phyloP scores from a whole-genome alignment of 2,329 filamentous ascomycete species.

The Basipetospora sp. region DNA sequence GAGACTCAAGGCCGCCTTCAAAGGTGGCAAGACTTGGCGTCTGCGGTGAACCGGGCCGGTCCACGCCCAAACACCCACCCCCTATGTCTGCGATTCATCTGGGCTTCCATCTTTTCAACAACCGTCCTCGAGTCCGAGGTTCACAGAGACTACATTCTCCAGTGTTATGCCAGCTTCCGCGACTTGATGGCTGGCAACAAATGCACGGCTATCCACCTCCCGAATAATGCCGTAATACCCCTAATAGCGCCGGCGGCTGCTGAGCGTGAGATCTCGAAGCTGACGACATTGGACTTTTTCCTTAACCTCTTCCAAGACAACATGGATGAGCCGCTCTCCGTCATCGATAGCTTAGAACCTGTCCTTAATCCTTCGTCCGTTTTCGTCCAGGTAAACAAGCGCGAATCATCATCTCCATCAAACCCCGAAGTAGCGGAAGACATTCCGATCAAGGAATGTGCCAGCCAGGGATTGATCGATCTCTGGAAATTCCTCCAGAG shows the following conservation, averaged over 20 bases:
- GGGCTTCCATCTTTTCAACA: constrained; percentile 40
- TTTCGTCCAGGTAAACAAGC: constrained; percentile 13
- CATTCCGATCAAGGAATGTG: constrained; percentile 34
- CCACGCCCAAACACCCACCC: constrained; percentile 20
- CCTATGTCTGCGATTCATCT: constrained; percentile 38
- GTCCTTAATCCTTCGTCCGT: constrained; percentile 63
- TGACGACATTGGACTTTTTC: constrained; percentile 96
- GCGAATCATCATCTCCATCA: background rate
- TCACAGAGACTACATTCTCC: constrained; percentile 39
- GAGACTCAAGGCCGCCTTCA: constrained; percentile 35
- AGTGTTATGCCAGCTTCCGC: constrained; percentile 43
- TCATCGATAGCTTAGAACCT: constrained; percentile 86
- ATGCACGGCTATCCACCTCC: constrained; percentile 40
- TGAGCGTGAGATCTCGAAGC: constrained; percentile 77
- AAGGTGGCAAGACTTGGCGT: constrained; percentile 37
- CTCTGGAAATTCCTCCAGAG: constrained; percentile 73
- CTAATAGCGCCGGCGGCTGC: constrained; percentile 71
- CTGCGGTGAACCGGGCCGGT: constrained; percentile 26
- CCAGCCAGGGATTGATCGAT: constrained; percentile 49
- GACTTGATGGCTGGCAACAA: constrained; percentile 31
- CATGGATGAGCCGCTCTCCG: constrained; percentile 60
- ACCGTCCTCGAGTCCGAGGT: constrained; percentile 37
- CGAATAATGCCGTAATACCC: constrained; percentile 80
- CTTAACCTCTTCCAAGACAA: constrained; percentile 75
- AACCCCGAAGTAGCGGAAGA: constrained; percentile 7